Evolutionary conservation across 2,329 filamentous ascomycete species (phyloP).

Genomic region (Capronia epimyces): DNA sequence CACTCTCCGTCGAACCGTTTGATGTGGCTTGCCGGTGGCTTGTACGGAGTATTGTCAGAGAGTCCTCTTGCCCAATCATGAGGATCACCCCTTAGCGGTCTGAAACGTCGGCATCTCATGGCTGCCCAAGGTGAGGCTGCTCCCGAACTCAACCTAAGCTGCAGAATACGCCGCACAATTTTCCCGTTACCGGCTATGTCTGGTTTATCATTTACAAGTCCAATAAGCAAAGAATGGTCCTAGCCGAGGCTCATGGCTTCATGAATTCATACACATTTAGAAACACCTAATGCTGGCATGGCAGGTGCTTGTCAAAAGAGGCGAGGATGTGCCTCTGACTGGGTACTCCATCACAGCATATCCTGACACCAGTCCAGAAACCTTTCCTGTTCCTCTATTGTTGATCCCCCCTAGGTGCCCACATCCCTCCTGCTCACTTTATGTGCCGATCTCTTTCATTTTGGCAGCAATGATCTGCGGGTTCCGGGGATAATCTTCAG

Average conservation of each 20-base stretch:
- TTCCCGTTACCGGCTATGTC: too few relatives aligned
- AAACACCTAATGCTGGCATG: neutral
- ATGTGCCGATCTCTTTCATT: neutral
- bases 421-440: neutral
- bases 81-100: neutral
- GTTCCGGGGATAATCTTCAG: neutral
- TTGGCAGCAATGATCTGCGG: too few relatives aligned
- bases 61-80: neutral
- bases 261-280: neutral
- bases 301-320: neutral
- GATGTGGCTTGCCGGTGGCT: constrained; percentile 11
- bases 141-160: neutral
- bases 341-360: neutral
- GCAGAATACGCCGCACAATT: too few relatives aligned
- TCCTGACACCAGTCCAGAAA: neutral
- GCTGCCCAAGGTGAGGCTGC: constrained; percentile 18
- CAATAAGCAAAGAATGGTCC: neutral
- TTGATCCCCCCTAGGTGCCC: neutral
- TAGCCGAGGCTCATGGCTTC: neutral
- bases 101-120: constrained; percentile 8
- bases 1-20: too few relatives aligned
- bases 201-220: too few relatives aligned
- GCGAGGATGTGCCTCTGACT: neutral
- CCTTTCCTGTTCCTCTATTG: neutral
- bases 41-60: too few relatives aligned